Base-by-base conservation (phyloP, 192 early-diverging fungal species). In the Allomyces macrogynus region DNA sequence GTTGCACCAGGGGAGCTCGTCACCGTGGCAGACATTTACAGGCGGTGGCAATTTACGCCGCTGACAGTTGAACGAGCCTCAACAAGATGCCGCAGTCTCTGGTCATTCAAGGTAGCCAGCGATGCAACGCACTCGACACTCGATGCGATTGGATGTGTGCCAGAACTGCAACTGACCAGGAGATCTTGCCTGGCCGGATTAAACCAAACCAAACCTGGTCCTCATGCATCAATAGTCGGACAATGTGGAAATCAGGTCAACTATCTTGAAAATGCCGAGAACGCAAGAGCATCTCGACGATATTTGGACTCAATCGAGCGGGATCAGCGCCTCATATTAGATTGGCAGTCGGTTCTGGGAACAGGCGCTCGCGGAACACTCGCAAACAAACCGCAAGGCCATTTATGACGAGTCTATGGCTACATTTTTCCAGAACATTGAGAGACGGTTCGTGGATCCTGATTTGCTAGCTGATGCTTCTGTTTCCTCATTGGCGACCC, bases 261-360 rank as follows among this genome's bases (percentile, higher is more conserved):
- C 18, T 65, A n/a, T 64, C 23, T 5, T 64, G n/a, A 64, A 32
- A 65, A 61, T 61, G 61, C 23, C 23, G 61, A 61, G 61, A 49
- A 64, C 3, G 63, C 22, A 64, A 23, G n/a, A 64, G n/a, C 25
- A 64, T 26, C 0, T 64, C 24, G 63, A 64, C 4, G 7, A 64
- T 49, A 23, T 66, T 16, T 67, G 20, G 5, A 12, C 40, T 24
- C 24, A 80, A 40, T 40, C 32, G 32, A 3, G 32, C 32, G 32
- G 7, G 32, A 40, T 40, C 32, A 40, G 32, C 32, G 32, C 8
- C 32, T 2, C 32, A 40, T 40, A 7, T 0, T 40, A 40, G 74
- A 83, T 83, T 66, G 77, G 76, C 43, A 20, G 62, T 23, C 72
- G 77, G 10, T 83, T 83, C 70, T 83, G 78, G 80, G 78, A 83